Base-by-base conservation (phyloP, 2,329 filamentous ascomycete genomes). In the Bipolaris oryzae region DNA sequence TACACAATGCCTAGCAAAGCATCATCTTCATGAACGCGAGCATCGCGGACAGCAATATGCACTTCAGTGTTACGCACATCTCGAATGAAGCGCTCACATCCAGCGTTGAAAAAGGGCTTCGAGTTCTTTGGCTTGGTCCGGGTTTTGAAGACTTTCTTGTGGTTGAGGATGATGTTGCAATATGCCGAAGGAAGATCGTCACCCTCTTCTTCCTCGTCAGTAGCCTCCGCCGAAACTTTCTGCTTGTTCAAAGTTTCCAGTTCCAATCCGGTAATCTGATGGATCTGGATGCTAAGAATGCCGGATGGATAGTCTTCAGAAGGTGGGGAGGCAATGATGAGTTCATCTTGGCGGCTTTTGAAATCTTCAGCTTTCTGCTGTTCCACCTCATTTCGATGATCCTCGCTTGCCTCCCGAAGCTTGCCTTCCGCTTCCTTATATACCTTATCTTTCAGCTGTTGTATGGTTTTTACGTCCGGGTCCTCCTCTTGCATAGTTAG, bases 61-160 rank as follows among this genome's bases (percentile, higher is more conserved):
- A 91, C 79, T 70, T 91, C 88, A 1, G 87, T 83, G 11, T 82
- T 85, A 15, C 79, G 80, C 83, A 88, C 91, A 69, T 92, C 86
- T 11, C 85, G 80, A 37, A 92, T 81, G 61, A 91, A 90, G 5
- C 87, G 83, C 71, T 92, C 89, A 1, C 86, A 90, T 5, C 87
- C 87, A 2, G 89, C 89, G 62, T 92, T 92, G 80, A 89, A 92
- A 74, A 91, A 92, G 0, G 89, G 89, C 66, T 90, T 91, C 0
- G 86, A 83, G 60, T 91, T 91, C 76, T 91, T 90, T 1, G 89
- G 89, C 74, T 92, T 92, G 0, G 89, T 90, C 15, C 89, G 80
- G 1, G 89, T 90, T 65, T 84, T 87, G 77, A 88, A 92, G 11
- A 84, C 76, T 55, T 84, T 91, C 62, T 84, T 83, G 68, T 92